These are phyloP conservation scores for Colletotrichum sp. DNA, from an alignment of 2,329 filamentous ascomycete species.

Conservation along the genomic window DNA sequence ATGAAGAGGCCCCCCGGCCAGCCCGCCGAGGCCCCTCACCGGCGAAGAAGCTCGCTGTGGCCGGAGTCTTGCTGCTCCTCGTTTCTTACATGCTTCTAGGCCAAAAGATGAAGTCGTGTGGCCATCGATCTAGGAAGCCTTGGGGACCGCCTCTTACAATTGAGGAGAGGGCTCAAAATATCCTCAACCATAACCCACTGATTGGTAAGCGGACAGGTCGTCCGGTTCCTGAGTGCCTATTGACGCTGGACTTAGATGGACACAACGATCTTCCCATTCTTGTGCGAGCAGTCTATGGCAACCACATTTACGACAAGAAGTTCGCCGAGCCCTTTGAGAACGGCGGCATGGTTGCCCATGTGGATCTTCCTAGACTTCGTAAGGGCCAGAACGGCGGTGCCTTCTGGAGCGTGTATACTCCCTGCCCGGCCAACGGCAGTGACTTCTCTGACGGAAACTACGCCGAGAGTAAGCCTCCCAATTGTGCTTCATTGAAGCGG, in stretches of 20 bases:
- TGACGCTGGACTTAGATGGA: slow-evolving; percentile 64
- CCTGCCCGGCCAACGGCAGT: slow-evolving; percentile 73
- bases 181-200: slow-evolving; percentile 51
- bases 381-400: slow-evolving; percentile 78
- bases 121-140: slow-evolving; percentile 17
- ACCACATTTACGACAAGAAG: slow-evolving; percentile 76
- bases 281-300: slow-evolving; percentile 70
- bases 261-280: slow-evolving; percentile 87
- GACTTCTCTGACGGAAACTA: slow-evolving; percentile 80
- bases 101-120: slow-evolving; percentile 11
- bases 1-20: background rate
- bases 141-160: slow-evolving; percentile 34
- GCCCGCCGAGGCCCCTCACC: background rate
- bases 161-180: slow-evolving; percentile 50
- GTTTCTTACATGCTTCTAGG: background rate
- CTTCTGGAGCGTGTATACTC: slow-evolving; percentile 91
- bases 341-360: slow-evolving; percentile 71
- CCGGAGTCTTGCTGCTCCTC: slow-evolving; percentile 20
- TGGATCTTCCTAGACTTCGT: slow-evolving; percentile 79
- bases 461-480: slow-evolving; percentile 57
- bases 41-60: slow-evolving; percentile 1
- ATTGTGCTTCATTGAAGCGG: too few species aligned
- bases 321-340: slow-evolving; percentile 79
- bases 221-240: background rate
- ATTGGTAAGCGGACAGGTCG: slow-evolving; percentile 44